Evolutionary conservation across 106 monocot genomes (phyloP).

Genomic region (Ottelia alismoides): DNA sequence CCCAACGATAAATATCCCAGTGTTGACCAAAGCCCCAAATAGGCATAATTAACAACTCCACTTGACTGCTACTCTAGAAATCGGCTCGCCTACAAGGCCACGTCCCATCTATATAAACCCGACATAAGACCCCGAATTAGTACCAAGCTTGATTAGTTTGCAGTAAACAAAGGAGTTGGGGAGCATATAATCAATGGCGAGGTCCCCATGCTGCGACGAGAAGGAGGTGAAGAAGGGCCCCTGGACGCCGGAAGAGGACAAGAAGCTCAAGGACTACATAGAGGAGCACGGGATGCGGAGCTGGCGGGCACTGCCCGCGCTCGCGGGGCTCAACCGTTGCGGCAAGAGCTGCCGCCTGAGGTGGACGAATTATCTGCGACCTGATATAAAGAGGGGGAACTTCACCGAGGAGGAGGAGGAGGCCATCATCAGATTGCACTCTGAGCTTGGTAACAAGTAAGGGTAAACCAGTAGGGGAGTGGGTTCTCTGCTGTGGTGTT

Average conservation of each 20-base stretch:
- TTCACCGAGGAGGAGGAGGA: conserved; percentile 55
- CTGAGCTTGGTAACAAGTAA: conserved; percentile 59
- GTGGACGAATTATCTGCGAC: conserved; percentile 62
- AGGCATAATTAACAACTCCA: no score
- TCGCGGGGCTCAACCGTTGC: conserved; percentile 44
- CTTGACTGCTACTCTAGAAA: no score
- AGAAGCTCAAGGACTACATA: conserved; percentile 62
- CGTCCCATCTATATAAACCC: no score
- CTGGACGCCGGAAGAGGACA: conserved; percentile 87
- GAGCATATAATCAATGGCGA: conserved; percentile 28
- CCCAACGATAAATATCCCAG: no score
- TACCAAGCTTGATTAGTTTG: no score
- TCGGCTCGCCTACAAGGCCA: no score
- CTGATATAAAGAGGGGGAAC: conserved; percentile 60
- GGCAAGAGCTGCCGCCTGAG: conserved; percentile 64
- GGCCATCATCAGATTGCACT: conserved; percentile 45
- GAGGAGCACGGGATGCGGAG: conserved; percentile 78
- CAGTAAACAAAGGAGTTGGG: no score
- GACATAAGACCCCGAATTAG: no score
- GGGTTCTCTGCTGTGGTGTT: no score
- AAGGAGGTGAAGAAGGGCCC: conserved; percentile 89
- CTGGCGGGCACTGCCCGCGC: conserved; percentile 77
- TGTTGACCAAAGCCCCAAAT: no score
- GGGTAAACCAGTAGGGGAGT: no score
- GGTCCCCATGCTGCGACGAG: conserved; percentile 78